phyloP scores from a whole-genome alignment of 768 basidiomycete species.

The Mycena vitilis region DNA sequence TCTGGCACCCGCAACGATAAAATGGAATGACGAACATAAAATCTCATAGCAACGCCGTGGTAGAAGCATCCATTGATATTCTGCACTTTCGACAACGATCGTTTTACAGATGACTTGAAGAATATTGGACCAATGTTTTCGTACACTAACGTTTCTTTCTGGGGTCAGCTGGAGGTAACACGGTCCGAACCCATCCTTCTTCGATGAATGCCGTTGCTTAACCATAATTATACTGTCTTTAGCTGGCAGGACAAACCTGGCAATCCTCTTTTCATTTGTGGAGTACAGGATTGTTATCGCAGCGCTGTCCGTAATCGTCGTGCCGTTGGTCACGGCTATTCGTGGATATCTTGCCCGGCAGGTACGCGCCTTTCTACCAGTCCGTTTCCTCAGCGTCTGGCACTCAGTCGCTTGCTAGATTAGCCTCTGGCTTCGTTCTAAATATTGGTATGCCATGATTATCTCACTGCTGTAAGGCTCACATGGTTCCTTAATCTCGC shows the following conservation, averaged over 20 bases:
- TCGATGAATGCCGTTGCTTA: not conserved
- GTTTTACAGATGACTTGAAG: not conserved
- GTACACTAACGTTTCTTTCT: too few relatives aligned
- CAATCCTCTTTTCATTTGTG: not conserved
- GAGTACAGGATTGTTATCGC: not conserved
- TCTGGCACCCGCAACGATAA: not conserved
- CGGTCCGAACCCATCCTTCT: not conserved
- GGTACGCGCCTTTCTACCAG: slow-evolving; percentile 20
- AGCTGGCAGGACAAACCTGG: too few relatives aligned
- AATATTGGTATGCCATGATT: slow-evolving; percentile 1
- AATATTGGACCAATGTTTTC: not conserved
- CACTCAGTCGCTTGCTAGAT: slow-evolving; percentile 18
- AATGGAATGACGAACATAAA: not conserved
- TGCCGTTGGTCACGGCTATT: slow-evolving; percentile 22
- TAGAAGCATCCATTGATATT: not conserved
- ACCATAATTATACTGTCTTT: not conserved
- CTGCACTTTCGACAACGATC: not conserved
- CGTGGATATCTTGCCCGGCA: slow-evolving; percentile 14
- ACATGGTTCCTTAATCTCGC: slow-evolving; percentile 6
- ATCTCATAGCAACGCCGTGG: slow-evolving; percentile 11
- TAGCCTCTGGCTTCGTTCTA: slow-evolving; percentile 25
- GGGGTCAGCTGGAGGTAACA: not conserved
- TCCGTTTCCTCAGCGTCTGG: slow-evolving; percentile 6
- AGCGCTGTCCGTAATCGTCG: slow-evolving; percentile 10
- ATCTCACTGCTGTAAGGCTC: slow-evolving; percentile 7